Evolutionary conservation across 1,139 yeast species (phyloP), one percentile per base, ranked within the genome.

Genomic region (Williopsis jadinii): DNA sequence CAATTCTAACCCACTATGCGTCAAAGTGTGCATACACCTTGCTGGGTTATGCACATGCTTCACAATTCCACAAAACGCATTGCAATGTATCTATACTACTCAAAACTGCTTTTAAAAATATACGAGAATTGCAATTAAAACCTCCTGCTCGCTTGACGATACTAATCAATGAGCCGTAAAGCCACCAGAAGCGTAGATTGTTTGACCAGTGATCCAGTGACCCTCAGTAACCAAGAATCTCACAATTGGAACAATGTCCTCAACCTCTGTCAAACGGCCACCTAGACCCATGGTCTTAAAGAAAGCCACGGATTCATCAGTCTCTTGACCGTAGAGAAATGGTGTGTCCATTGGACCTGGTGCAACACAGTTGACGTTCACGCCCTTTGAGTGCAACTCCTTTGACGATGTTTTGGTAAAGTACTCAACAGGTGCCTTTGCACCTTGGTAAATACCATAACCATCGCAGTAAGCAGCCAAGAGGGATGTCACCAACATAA

Each of bases 291-390:
- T 68, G 15, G 77, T 61, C 62, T 78, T 79, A 64, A 71, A 75
- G 60, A 62, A 80, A 30, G 64, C 79, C 41, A 78, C 68, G 45
- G 74, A 71, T 24, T 68, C 75, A 27, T 67, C 61, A 24, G 68
- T 64, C 59, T 80, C 85, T 60, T 76, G 81, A 19, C 76, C 75
- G 52, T 77, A 77, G 57, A 79, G 71, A 63, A 79, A 79, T 42
- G 84, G 83, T 24, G 84, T 79, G 54, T 78, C 84, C 83, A 79
- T 79, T 36, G 85, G 84, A 37, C 84, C 85, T 38, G 84, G 85
- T 4, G 84, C 82, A 45, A 79, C 75, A 52, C 73, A 67, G 53
- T 74, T 77, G 52, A 74, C 80, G 10, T 76, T 66, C 45, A 79
- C 73, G 10, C 70, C 67, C 50, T 64, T 70, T 19, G 63, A 58